Conservation (phyloP, 306 rosid genomes). For the Aeschynomene evenia region DNA sequence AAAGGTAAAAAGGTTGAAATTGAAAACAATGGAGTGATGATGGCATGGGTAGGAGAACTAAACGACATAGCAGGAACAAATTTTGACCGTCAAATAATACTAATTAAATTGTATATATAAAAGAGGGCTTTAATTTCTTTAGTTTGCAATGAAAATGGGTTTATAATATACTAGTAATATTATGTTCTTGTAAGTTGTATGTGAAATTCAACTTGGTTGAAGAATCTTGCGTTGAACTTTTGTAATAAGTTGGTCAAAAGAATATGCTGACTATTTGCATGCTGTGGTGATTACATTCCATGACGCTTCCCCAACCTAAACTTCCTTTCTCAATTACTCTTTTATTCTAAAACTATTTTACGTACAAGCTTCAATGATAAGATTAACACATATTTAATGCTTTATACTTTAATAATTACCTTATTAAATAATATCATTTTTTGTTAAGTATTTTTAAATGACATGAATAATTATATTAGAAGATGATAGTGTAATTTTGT, state of each 20-base stretch:
- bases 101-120: not conserved
- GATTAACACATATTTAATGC: no score
- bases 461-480: no score
- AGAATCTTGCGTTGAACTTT: slow-evolving; percentile 13
- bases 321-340: not conserved
- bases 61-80: not conserved
- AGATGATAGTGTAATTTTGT: no score
- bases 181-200: no score
- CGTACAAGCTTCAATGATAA: no score
- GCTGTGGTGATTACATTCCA: slow-evolving; percentile 10
- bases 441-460: no score
- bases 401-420: no score
- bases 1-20: not conserved
- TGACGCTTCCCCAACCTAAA: slow-evolving; percentile 1
- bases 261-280: slow-evolving; percentile 18
- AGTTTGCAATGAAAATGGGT: not conserved
- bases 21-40: not conserved
- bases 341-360: no score
- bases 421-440: no score
- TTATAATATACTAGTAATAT: not conserved
- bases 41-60: no score
- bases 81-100: not conserved
- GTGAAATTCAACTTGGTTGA: slow-evolving; percentile 10
- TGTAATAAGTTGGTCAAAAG: slow-evolving; percentile 12
- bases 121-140: not conserved